Conservation (phyloP, 1,284 basidiomycete genomes). For the Ustilago sp. region DNA sequence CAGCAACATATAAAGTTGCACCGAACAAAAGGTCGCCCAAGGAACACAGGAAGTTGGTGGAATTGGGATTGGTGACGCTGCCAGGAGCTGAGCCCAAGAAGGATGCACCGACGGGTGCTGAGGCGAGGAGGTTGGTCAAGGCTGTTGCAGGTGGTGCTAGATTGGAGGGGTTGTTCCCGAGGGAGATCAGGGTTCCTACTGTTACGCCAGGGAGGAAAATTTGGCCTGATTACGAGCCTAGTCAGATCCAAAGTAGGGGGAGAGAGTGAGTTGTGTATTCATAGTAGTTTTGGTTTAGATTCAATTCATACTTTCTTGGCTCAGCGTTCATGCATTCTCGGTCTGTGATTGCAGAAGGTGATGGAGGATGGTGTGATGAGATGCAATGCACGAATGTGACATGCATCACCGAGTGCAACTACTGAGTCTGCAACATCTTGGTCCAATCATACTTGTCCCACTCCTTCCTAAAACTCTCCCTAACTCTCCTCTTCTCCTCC, state of each 20-base stretch:
- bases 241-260: neutral
- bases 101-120: constrained; percentile 47
- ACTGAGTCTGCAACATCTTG: constrained; percentile 40
- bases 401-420: neutral
- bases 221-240: constrained; percentile 44
- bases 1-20: constrained; percentile 58
- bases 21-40: constrained; percentile 61
- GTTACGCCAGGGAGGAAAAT: constrained; percentile 55
- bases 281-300: neutral
- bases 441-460: constrained; percentile 71
- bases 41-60: constrained; percentile 56
- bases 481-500: constrained; percentile 77
- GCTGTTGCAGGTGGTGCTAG: constrained; percentile 55
- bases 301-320: neutral
- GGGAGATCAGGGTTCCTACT: constrained; percentile 66
- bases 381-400: neutral
- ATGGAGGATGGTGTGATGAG: neutral
- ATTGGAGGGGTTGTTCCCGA: constrained; percentile 64
- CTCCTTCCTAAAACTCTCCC: constrained; percentile 74
- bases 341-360: neutral
- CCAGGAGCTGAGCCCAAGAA: constrained; percentile 21
- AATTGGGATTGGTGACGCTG: constrained; percentile 54
- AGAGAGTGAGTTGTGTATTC: constrained; percentile 6
- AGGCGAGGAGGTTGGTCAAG: constrained; percentile 52
- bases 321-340: neutral